These are phyloP conservation scores for Hura crepitans DNA, from an alignment of 441 rosid genomes.

Conservation along the genomic window DNA sequence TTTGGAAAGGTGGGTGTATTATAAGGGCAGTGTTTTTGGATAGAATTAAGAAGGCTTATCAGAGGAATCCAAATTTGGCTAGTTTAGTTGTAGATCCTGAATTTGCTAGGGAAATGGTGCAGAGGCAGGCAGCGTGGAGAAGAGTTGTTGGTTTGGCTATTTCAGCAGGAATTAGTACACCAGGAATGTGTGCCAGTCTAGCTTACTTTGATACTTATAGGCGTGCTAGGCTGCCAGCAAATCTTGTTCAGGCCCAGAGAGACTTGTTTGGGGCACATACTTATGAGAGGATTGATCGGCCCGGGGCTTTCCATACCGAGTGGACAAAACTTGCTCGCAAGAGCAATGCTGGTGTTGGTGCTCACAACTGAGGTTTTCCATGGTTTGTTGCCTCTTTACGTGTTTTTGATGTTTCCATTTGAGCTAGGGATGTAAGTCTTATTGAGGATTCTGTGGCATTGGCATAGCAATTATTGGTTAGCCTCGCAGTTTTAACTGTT, in stretches of 20 bases:
- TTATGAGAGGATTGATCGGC: slow-evolving; percentile 75
- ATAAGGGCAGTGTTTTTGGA: slow-evolving; percentile 92
- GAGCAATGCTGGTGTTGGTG: slow-evolving; percentile 42
- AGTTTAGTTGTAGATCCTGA: slow-evolving; percentile 89
- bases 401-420: slow-evolving; percentile 28
- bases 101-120: slow-evolving; percentile 92
- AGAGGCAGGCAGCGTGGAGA: slow-evolving; percentile 98
- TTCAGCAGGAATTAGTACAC: slow-evolving; percentile 84
- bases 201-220: slow-evolving; percentile 92
- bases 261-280: slow-evolving; percentile 96
- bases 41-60: slow-evolving; percentile 90
- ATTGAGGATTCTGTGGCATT: slow-evolving; percentile 25
- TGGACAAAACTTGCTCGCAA: slow-evolving; percentile 80
- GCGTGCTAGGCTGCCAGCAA: slow-evolving; percentile 80
- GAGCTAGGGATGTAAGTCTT: slow-evolving; percentile 24
- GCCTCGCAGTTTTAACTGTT: slow-evolving; percentile 33
- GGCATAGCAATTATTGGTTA: slow-evolving; percentile 39
- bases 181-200: slow-evolving; percentile 93
- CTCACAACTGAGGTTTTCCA: slow-evolving; percentile 41
- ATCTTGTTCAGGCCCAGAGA: slow-evolving; percentile 97
- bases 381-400: slow-evolving; percentile 22
- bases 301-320: slow-evolving; percentile 76
- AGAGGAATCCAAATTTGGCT: slow-evolving; percentile 76
- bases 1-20: slow-evolving; percentile 97
- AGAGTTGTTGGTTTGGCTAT: slow-evolving; percentile 85